Conservation (phyloP, 2,329 filamentous ascomycete genomes). For the Metarhizium album region DNA sequence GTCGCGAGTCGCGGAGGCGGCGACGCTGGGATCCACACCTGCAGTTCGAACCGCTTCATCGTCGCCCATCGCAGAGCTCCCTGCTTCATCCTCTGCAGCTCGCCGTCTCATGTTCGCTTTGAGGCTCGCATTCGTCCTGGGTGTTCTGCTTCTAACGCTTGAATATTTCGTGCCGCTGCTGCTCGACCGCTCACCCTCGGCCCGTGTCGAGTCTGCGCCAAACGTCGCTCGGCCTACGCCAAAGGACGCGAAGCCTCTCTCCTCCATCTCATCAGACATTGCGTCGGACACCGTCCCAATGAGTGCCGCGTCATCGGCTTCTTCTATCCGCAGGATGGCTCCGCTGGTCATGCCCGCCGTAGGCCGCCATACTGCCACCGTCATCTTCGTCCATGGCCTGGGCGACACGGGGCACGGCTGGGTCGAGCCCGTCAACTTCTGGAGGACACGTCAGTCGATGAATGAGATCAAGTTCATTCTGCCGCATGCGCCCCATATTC, state of each 20-base stretch:
- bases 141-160: neutral
- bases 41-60: no score
- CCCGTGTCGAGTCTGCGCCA: neutral
- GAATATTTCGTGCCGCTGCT: neutral
- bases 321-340: slow-evolving; percentile 21
- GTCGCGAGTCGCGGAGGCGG: no score
- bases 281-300: neutral
- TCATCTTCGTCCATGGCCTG: slow-evolving; percentile 89
- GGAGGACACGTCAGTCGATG: slow-evolving; percentile 68
- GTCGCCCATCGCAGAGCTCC: no score
- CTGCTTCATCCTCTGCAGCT: neutral
- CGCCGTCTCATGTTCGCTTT: neutral
- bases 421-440: slow-evolving; percentile 78
- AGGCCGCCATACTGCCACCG: slow-evolving; percentile 79
- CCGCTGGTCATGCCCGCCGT: slow-evolving; percentile 68
- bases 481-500: slow-evolving; percentile 78
- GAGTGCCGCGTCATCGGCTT: slow-evolving; percentile 12
- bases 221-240: neutral
- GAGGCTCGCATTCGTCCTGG: neutral
- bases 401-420: slow-evolving; percentile 75
- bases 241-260: neutral
- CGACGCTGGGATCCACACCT: no score
- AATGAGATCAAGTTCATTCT: slow-evolving; percentile 90
- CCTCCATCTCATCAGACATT: neutral
- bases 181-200: neutral